phyloP scores from a whole-genome alignment of 1,284 basidiomycete species.

The Rhodotorula mucilaginosa region DNA sequence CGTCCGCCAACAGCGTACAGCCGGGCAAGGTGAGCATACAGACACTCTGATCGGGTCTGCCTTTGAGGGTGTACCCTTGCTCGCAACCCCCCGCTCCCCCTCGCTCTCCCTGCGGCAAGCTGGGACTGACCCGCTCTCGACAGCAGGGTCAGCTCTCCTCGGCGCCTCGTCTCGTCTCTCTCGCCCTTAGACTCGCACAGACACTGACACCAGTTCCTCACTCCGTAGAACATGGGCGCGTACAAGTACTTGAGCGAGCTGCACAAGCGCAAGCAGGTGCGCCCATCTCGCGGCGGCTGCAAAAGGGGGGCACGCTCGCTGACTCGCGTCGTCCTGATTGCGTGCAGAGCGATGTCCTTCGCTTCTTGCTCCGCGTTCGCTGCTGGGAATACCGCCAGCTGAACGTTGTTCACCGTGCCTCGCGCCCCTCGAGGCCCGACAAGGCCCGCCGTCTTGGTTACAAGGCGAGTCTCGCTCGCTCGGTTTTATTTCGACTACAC shows the following conservation, averaged over 20 bases:
- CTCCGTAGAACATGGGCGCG: constrained; percentile 37
- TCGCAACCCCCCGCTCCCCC: too few relatives aligned
- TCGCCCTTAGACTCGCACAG: neutral
- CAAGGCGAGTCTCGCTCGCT: constrained; percentile 56
- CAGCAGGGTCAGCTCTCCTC: neutral
- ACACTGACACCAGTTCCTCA: neutral
- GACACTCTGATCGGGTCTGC: neutral
- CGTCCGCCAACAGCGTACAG: constrained; percentile 4
- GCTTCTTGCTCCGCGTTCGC: constrained; percentile 95
- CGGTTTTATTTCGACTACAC: neutral
- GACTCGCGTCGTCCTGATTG: neutral
- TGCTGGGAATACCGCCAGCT: constrained; percentile 99
- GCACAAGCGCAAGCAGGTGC: constrained; percentile 48
- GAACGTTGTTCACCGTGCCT: constrained; percentile 96
- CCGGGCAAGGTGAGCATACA: neutral
- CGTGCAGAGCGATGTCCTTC: constrained; percentile 65
- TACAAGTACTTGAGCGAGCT: constrained; percentile 84
- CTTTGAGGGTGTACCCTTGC: neutral
- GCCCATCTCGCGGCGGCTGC: neutral
- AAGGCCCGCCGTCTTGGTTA: constrained; percentile 98
- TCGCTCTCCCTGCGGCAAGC: neutral
- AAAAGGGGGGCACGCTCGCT: neutral
- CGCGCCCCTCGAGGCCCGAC: constrained; percentile 96
- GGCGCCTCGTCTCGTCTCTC: neutral
- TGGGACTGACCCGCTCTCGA: neutral